Base-by-base conservation (phyloP, 768 basidiomycete species). In the Russula dissimulans region DNA sequence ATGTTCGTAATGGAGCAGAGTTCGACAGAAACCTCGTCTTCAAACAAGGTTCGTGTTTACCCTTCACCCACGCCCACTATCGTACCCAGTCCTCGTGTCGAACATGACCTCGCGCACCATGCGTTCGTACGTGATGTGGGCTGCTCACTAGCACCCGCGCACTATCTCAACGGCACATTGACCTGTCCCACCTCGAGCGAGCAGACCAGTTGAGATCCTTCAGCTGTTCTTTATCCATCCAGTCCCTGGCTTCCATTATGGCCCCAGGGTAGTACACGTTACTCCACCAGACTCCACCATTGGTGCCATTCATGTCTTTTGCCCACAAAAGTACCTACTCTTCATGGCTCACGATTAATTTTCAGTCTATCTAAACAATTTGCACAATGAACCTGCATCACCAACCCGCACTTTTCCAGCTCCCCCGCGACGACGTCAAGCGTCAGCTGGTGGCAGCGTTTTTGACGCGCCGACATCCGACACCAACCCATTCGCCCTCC, bases 1-100 rank as follows among this genome's bases (percentile, higher is more conserved):
- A 91, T 39, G 77, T 81, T 66, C 74, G 72, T 14, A 67, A 67
- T n/a, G 87, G 87, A 11, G 81, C 79, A 59, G 77, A 81, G 8
- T 71, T 87, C 2, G 87, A 91, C 60, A 74, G 82, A 46, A 75
- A 75, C 7, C 77, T 91, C 32, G 87, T 85, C 0, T 91, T 91
- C 64, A 78, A 86, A 1, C 89, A 91, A 76, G 84, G 89, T 88
- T 65, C 60, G 81, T 72, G 12, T 38, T 36, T 39, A 15, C 29
- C n/a, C 3, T 41, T 43, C 5, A 34, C 43, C 26, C 15, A 42
- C 32, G 39, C 36, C 32, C 14, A 15, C 15, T 18, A 5, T 54
- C 11, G 49, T 15, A 29, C n/a, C n/a, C 38, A 4, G 48, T 34
- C 11, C 31, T 31, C 18, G 18, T 42, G 41, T n/a, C n/a, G 46